phyloP scores from a whole-genome alignment of 345 rosid genomes.

The Eucalyptus urophylla region DNA sequence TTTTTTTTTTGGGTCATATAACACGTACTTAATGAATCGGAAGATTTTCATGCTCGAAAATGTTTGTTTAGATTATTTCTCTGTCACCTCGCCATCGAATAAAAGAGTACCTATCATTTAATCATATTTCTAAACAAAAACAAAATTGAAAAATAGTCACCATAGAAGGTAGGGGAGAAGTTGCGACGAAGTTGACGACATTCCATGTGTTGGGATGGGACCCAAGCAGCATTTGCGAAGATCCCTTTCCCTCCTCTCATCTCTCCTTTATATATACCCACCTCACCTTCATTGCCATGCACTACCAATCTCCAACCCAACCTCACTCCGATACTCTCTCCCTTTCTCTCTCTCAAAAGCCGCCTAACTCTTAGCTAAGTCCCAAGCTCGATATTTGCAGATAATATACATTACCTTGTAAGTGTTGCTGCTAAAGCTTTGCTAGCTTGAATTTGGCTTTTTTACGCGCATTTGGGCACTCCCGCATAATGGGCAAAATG shows the following conservation, averaged over 20 bases:
- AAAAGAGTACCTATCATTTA: background rate
- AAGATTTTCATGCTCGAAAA: background rate
- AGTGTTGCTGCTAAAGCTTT: background rate
- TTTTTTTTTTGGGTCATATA: background rate
- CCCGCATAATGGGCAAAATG: conserved; percentile 8
- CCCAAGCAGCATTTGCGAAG: background rate
- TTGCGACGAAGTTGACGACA: background rate
- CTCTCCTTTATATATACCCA: background rate
- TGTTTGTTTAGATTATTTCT: background rate
- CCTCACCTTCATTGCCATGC: background rate
- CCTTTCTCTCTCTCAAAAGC: background rate
- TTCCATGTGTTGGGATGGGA: background rate
- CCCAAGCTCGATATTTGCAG: background rate
- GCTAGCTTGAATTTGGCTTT: background rate
- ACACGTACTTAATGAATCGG: background rate
- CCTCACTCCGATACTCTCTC: background rate
- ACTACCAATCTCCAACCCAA: background rate
- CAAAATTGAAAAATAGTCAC: background rate
- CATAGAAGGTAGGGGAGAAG: background rate
- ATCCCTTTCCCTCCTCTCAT: background rate
- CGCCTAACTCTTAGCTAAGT: background rate
- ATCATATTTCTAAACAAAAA: background rate
- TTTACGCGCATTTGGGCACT: background rate
- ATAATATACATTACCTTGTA: background rate
- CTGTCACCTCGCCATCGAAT: background rate